Base-by-base conservation (phyloP, 2,329 filamentous ascomycete genomes). In the Monosporascus sp. region DNA sequence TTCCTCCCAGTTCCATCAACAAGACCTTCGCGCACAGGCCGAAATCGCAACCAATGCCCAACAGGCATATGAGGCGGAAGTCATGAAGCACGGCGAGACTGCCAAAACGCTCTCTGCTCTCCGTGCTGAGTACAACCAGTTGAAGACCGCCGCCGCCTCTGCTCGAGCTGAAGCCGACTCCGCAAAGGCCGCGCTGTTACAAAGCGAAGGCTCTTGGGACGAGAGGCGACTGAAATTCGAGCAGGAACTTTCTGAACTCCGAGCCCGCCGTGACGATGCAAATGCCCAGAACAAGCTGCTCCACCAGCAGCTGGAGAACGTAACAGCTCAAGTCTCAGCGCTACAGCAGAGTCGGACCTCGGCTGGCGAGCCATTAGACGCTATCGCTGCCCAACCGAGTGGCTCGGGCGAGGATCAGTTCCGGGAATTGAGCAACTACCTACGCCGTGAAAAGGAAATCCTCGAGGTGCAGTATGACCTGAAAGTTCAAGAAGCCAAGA, bases 361-460 rank as follows among this genome's bases (percentile, higher is more conserved):
- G 38, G 68, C 76, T 5, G 73, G 75, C 24, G 74, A 77, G 17
- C 73, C 73, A 6, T 76, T 82, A 14, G 85, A 88, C 31, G 75
- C 76, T 14, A 74, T 79, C 54, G 75, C 76, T 14, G 70, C 78
- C 1, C 71, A 80, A 17, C 72, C 78, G 7, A 73, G 82, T 5
- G 79, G 84, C 49, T 77, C 83, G 37, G 84, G 83, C 41, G 75
- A 86, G 9, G 89, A 91, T 60, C 90, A 89, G 51, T 82, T 96
- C 9, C 88, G 94, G 57, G 93, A 97, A 65, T 83, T 99, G 53
- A 95, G 96, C 72, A 88, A 84, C 57, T 99, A 94, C 69, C 77
- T 99, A 56, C 87, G 93, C 46, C 88, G 91, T 43, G 95, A 99
- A 73, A 99, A 97, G 76, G 94, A 97, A 68, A 97, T 99, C 60